These are phyloP conservation scores for Alnus glutinosa DNA, from an alignment of 306 rosid species.

Conservation along the genomic window DNA sequence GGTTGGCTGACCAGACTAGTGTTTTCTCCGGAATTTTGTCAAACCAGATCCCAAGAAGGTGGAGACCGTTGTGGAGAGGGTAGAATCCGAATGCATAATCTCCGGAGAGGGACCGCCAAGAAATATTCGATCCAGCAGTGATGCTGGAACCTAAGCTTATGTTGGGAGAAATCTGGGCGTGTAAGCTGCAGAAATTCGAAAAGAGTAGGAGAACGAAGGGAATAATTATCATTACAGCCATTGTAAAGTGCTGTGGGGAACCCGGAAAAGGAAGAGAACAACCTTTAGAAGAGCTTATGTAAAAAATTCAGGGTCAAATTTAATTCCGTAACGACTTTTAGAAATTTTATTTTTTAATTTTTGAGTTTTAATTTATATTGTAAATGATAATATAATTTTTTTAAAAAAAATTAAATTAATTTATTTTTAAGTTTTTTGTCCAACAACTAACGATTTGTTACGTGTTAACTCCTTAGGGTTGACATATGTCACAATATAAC, in stretches of 20 bases:
- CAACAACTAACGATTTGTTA: too few species aligned
- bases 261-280: constrained; percentile 23
- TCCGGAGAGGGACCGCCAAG: constrained; percentile 31
- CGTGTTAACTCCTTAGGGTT: too few species aligned
- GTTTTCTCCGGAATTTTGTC: constrained; percentile 33
- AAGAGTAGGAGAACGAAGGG: constrained; percentile 6
- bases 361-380: too few species aligned
- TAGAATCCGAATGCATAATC: constrained; percentile 44
- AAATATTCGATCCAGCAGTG: constrained; percentile 36
- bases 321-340: too few species aligned
- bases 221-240: constrained; percentile 10
- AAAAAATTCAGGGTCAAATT: neutral
- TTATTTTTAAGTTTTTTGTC: too few species aligned
- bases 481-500: too few species aligned
- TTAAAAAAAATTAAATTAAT: too few species aligned
- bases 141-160: constrained; percentile 10
- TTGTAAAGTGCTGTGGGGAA: constrained; percentile 10
- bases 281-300: neutral
- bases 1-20: constrained; percentile 36
- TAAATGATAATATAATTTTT: too few species aligned
- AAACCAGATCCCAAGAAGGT: constrained; percentile 36
- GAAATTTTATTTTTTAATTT: too few species aligned
- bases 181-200: constrained; percentile 8
- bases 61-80: constrained; percentile 11
- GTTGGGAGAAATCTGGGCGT: constrained; percentile 21